These are phyloP conservation scores for Citrus medica DNA, from an alignment of 345 rosid species.

Conservation along the genomic window DNA sequence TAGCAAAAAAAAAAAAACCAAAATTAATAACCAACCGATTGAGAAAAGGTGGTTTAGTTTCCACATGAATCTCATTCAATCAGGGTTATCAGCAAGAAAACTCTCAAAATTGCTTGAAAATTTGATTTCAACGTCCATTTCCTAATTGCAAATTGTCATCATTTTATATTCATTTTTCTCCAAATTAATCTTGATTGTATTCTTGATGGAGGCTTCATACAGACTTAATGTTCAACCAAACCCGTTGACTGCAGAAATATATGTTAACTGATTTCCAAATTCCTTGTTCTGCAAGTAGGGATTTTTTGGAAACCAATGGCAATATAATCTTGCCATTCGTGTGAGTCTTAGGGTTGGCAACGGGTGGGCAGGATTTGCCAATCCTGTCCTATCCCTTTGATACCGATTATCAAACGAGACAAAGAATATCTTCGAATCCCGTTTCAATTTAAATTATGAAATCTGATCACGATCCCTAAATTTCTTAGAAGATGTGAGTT, in stretches of 20 bases:
- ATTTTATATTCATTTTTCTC: background rate
- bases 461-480: too few species aligned
- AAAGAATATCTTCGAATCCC: too few species aligned
- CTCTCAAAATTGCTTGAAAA: background rate
- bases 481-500: too few species aligned
- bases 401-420: too few species aligned
- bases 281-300: background rate
- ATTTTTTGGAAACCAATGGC: too few species aligned
- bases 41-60: background rate
- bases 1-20: too few species aligned
- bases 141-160: background rate
- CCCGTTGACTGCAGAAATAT: background rate
- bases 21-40: background rate
- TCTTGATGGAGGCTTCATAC: background rate
- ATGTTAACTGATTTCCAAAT: background rate
- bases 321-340: too few species aligned
- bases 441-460: too few species aligned
- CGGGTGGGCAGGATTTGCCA: too few species aligned
- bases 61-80: background rate
- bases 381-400: too few species aligned
- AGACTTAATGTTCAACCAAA: background rate
- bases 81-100: background rate
- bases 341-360: too few species aligned
- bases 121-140: background rate
- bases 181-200: background rate